Conservation (phyloP, 2,329 filamentous ascomycete species). For the Ceratocystis variospora region DNA sequence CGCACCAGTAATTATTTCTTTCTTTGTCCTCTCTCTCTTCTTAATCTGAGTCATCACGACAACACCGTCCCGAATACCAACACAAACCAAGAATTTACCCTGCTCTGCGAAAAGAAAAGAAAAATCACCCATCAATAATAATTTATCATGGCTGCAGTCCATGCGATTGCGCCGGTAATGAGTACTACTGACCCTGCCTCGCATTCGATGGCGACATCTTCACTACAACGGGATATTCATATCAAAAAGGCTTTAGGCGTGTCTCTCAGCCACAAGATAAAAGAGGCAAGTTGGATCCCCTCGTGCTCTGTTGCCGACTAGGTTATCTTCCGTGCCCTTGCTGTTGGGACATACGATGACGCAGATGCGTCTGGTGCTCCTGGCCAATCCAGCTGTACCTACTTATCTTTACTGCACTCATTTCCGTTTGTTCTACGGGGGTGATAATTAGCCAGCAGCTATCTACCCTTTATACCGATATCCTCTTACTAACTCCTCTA, state of each 20-base stretch:
- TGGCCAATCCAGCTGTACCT: background rate
- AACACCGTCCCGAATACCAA: background rate
- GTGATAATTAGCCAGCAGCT: background rate
- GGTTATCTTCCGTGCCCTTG: background rate
- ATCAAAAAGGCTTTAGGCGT: slow-evolving; percentile 9
- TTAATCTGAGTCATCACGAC: background rate
- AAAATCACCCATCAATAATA: background rate
- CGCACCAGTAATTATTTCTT: background rate
- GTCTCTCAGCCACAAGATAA: slow-evolving; percentile 9
- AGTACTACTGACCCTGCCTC: background rate
- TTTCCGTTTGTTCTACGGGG: background rate
- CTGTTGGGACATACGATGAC: background rate
- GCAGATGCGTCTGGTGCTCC: background rate
- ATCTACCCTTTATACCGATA: background rate
- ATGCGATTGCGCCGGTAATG: background rate
- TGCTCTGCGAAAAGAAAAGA: background rate
- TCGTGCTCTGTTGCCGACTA: slow-evolving; percentile 11
- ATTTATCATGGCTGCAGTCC: background rate
- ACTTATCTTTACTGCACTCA: background rate
- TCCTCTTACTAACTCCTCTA: slow-evolving; percentile 7
- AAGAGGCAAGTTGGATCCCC: background rate
- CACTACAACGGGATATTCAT: slow-evolving; percentile 4
- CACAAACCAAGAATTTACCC: background rate
- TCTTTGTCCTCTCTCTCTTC: background rate
- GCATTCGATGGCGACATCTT: background rate